These are phyloP conservation scores for Hymenoscyphus repandus DNA, from an alignment of 2,329 filamentous ascomycete genomes.

Conservation along the genomic window DNA sequence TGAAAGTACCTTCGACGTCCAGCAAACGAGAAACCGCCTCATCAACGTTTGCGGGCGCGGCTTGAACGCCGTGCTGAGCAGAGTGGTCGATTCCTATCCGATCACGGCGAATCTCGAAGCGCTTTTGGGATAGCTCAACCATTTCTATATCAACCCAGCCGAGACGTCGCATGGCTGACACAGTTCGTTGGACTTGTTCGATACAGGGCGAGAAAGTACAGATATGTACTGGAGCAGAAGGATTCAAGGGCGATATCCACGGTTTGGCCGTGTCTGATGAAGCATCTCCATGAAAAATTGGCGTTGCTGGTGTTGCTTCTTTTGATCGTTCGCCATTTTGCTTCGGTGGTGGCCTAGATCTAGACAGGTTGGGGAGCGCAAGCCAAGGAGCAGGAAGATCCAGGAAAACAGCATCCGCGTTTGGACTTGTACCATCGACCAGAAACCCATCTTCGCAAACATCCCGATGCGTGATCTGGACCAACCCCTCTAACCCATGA, in stretches of 20 bases:
- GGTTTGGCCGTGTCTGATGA: constrained; percentile 16
- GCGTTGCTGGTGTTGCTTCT: background rate
- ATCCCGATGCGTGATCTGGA: constrained; percentile 71
- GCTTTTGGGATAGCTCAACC: constrained; percentile 79
- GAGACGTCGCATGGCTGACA: constrained; percentile 70
- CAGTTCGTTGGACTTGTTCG: constrained; percentile 86
- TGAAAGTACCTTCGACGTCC: constrained; percentile 65
- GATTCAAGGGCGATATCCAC: constrained; percentile 62
- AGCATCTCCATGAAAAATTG: constrained; percentile 11
- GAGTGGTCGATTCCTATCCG: constrained; percentile 62
- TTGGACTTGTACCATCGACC: constrained; percentile 49
- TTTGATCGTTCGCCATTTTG: constrained; percentile 5
- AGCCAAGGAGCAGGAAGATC: constrained; percentile 79
- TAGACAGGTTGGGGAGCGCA: constrained; percentile 69
- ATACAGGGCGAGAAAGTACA: constrained; percentile 98
- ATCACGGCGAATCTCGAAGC: constrained; percentile 77
- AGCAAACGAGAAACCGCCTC: constrained; percentile 72
- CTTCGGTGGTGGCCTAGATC: constrained; percentile 37
- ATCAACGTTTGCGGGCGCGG: constrained; percentile 64
- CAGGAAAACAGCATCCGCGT: constrained; percentile 69
- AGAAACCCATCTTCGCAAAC: constrained; percentile 73
- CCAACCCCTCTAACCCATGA: constrained; percentile 60
- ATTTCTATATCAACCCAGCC: constrained; percentile 92
- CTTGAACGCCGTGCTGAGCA: constrained; percentile 50
- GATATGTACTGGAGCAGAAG: constrained; percentile 66